Evolutionary conservation across 805 yeast species (phyloP), one percentile per base, ranked within the genome.

Genomic region (Candida lessepsii): DNA sequence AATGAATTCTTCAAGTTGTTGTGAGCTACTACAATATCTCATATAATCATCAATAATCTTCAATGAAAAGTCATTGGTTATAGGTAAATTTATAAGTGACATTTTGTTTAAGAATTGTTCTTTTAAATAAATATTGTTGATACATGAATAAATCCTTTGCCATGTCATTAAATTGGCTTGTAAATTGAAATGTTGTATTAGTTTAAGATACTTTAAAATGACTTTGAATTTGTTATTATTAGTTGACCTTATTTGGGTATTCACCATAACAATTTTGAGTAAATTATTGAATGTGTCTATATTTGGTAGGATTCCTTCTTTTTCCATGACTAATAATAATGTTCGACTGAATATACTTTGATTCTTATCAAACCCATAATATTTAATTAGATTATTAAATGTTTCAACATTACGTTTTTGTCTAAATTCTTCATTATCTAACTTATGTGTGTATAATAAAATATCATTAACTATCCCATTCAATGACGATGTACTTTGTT

Each of bases 281-380:
- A 68, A 53, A 35, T 53, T 52, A 50, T 69, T 67, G 40, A 69
- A 62, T 35, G 73, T 69, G 33, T 63, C 65, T 24, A 64, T 55
- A 43, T 67, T 64, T 6, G 70, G 70, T n/a, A 45, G 44, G 36
- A 63, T 67, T 3, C 70, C 70, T 40, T 69, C 73, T 40, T 63
- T 58, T 27, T 61, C 50, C 73, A 70, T 67, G 20, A 66, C 70
- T 26, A 70, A 48, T 9, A 69, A 48, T 13, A 69, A 44, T 35
- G 63, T 67, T 18, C 71, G 46, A 4, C 73, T 68, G 50, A 69
- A 68, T 11, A 63, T 48, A 42, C 61, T 62, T 47, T 70, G 73
- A 48, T 64, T 58, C 46, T 68, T 68, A 35, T 54, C 60, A 42
- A 38, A 57, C 7, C 74, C 75, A 52, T 67, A 70, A 46, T 50